Evolutionary conservation across 2,329 filamentous ascomycete genomes (phyloP).

Genomic region (Botrytis hyacinthi): DNA sequence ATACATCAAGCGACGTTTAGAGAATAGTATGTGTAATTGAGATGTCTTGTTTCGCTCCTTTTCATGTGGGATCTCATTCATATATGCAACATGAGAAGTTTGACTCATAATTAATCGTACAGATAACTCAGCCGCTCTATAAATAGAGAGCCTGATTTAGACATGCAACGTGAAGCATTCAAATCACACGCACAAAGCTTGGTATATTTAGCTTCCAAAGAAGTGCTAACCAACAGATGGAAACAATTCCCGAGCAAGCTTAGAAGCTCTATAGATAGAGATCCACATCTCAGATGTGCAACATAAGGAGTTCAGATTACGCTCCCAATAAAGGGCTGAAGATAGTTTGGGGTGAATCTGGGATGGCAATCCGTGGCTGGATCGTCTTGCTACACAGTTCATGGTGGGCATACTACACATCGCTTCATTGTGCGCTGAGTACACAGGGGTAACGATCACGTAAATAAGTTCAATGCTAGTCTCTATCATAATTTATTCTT

Average conservation of each 20-base stretch:
- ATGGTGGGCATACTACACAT: not conserved
- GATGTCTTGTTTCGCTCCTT: not conserved
- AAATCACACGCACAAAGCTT: not conserved
- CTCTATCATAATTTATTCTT: too few relatives aligned
- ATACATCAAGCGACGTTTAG: not conserved
- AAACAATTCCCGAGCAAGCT: not conserved
- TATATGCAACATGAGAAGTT: not conserved
- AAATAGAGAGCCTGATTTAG: not conserved
- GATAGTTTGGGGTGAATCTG: not conserved
- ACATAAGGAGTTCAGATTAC: not conserved
- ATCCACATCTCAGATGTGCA: not conserved
- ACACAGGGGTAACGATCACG: not conserved
- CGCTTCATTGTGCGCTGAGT: not conserved
- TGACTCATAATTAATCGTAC: not conserved
- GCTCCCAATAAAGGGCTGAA: not conserved
- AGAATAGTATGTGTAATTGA: not conserved
- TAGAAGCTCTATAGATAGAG: not conserved
- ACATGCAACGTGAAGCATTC: not conserved
- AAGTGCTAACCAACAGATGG: not conserved
- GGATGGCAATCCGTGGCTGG: not conserved
- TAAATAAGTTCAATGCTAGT: too few relatives aligned
- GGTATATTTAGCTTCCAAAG: not conserved
- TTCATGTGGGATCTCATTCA: not conserved
- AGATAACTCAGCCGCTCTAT: too few relatives aligned
- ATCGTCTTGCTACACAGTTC: not conserved